These are phyloP conservation scores for Glonium stellatum DNA, from an alignment of 495 filamentous ascomycete species.

Conservation along the genomic window DNA sequence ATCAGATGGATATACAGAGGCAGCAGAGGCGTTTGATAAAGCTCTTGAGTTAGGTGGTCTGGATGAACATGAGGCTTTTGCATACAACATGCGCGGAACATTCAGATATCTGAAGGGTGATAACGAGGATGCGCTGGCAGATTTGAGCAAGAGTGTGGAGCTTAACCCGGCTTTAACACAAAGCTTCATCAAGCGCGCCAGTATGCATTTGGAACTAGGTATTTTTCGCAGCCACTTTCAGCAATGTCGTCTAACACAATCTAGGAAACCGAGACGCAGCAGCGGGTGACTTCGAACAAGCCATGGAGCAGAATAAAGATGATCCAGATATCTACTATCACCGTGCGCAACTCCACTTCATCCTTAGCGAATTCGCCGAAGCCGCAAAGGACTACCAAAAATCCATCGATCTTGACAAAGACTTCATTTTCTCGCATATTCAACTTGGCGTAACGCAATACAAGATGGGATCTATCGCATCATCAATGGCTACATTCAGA, in stretches of 20 bases:
- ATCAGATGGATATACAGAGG: conserved; percentile 81
- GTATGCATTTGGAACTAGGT: conserved; percentile 96
- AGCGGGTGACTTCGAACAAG: conserved; percentile 77
- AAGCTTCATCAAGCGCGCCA: conserved; percentile 97
- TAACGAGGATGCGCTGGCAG: conserved; percentile 68
- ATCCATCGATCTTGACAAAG: conserved; percentile 90
- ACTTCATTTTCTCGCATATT: conserved; percentile 99
- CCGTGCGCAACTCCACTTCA: conserved; percentile 97
- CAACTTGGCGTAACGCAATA: conserved; percentile 99
- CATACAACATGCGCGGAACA: conserved; percentile 92
- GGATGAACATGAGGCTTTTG: conserved; percentile 75
- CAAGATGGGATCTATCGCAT: conserved; percentile 98
- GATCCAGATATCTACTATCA: conserved; percentile 99
- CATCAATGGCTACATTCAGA: conserved; percentile 96
- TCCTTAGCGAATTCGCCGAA: conserved; percentile 83
- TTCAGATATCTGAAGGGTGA: conserved; percentile 90
- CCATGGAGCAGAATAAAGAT: conserved; percentile 73
- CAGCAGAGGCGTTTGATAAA: conserved; percentile 75
- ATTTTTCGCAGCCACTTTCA: conserved; percentile 31
- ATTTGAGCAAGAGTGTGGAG: conserved; percentile 87
- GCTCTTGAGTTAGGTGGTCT: conserved; percentile 74
- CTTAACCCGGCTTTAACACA: conserved; percentile 81
- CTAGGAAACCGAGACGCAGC: conserved; percentile 80
- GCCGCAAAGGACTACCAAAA: conserved; percentile 98
- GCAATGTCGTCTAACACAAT: conserved; percentile 28